phyloP scores from a whole-genome alignment of 176 grass and related monocot species.

The Juncus inflexus region DNA sequence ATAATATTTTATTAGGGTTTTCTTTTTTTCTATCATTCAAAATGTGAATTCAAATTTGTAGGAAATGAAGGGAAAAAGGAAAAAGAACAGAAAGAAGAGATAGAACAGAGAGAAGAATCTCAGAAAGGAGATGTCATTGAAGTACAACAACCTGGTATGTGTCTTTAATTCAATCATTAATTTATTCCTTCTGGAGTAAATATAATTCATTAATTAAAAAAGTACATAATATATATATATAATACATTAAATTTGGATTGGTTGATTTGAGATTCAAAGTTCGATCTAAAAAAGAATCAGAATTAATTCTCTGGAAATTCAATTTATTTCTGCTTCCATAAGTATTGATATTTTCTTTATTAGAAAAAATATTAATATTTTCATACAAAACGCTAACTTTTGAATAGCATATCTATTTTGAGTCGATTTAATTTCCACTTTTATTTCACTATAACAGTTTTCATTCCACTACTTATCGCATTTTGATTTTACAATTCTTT shows the following conservation, averaged over 20 bases:
- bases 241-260: background rate
- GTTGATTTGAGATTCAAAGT: constrained; percentile 5
- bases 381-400: no score
- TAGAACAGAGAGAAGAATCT: constrained; percentile 13
- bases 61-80: constrained; percentile 7
- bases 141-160: constrained; percentile 21
- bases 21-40: background rate
- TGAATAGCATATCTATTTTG: no score
- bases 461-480: no score
- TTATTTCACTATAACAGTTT: no score
- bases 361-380: no score
- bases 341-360: no score
- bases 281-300: background rate
- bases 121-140: constrained; percentile 15
- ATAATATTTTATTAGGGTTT: background rate
- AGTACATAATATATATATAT: no score
- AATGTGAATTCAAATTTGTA: background rate
- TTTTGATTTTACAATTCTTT: no score
- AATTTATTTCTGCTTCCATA: background rate
- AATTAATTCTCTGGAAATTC: background rate
- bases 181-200: no score
- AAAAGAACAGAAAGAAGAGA: constrained; percentile 8
- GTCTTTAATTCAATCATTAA: background rate
- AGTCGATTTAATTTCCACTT: no score
- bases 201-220: no score